Evolutionary conservation across 257 asterid genomes (phyloP).

Genomic region (Mitragyna speciosa): DNA sequence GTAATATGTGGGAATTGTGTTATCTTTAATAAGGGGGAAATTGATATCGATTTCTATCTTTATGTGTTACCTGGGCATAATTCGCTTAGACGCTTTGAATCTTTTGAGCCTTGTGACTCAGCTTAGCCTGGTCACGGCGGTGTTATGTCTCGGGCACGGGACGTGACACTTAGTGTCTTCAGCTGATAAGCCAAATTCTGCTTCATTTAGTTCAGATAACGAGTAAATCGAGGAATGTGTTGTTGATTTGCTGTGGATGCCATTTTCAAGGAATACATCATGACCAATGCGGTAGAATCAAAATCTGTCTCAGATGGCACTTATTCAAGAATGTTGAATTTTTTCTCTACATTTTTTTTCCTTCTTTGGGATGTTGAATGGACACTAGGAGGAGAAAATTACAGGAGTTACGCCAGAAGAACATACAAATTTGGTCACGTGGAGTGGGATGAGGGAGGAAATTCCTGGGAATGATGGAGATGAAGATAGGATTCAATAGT

Average conservation of each 20-base stretch:
- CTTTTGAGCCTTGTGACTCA: too few relatives aligned
- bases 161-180: too few relatives aligned
- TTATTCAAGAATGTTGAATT: not conserved
- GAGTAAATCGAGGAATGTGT: not conserved
- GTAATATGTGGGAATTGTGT: too few relatives aligned
- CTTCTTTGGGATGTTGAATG: too few relatives aligned
- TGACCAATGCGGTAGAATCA: not conserved
- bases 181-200: not conserved
- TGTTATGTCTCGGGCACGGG: too few relatives aligned
- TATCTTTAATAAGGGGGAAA: too few relatives aligned
- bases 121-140: too few relatives aligned
- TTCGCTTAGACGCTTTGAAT: too few relatives aligned
- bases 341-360: not conserved
- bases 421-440: not conserved
- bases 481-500: not conserved
- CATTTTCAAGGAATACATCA: not conserved
- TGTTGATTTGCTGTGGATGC: not conserved
- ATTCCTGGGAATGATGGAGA: not conserved
- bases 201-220: not conserved
- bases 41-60: too few relatives aligned
- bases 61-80: too few relatives aligned
- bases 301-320: not conserved
- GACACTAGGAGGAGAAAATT: not conserved
- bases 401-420: not conserved
- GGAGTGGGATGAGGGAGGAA: not conserved